phyloP scores from a whole-genome alignment of 2,329 filamentous ascomycete genomes.

The Hymenoscyphus occultus region DNA sequence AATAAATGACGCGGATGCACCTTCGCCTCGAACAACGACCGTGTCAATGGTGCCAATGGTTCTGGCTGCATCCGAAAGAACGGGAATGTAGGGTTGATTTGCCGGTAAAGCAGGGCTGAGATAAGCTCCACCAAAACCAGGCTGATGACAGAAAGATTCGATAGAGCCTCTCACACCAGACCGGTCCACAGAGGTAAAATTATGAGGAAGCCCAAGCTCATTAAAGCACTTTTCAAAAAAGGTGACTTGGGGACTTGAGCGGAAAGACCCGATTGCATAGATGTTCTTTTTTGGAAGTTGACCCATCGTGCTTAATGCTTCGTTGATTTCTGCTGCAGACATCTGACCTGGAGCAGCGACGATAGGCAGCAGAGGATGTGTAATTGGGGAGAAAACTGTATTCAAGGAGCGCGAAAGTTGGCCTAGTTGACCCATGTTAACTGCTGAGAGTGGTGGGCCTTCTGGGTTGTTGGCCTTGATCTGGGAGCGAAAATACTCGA shows the following conservation, averaged over 20 bases:
- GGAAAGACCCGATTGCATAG: constrained; percentile 75
- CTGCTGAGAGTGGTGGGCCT: constrained; percentile 71
- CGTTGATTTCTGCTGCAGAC: constrained; percentile 82
- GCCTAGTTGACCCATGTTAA: constrained; percentile 85
- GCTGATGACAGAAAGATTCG: constrained; percentile 69
- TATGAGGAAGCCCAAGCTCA: constrained; percentile 80
- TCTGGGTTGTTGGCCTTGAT: constrained; percentile 67
- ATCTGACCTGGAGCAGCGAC: constrained; percentile 84
- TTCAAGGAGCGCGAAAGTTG: constrained; percentile 82
- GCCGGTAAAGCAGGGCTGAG: constrained; percentile 68
- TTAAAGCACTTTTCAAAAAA: constrained; percentile 86
- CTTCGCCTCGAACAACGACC: constrained; percentile 60
- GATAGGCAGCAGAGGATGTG: constrained; percentile 77
- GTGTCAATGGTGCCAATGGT: constrained; percentile 81
- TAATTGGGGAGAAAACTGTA: constrained; percentile 84
- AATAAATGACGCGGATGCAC: constrained; percentile 54
- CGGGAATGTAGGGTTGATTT: constrained; percentile 57
- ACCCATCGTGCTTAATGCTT: constrained; percentile 72
- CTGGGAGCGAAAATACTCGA: constrained; percentile 82
- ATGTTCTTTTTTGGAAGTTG: constrained; percentile 77
- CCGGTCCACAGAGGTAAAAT: constrained; percentile 72
- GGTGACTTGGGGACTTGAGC: constrained; percentile 68
- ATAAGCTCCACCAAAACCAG: constrained; percentile 78
- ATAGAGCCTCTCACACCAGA: constrained; percentile 60
- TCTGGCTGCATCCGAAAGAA: constrained; percentile 71